Base-by-base conservation (phyloP, 176 grass and related monocot species). In the Bromus sterilis region DNA sequence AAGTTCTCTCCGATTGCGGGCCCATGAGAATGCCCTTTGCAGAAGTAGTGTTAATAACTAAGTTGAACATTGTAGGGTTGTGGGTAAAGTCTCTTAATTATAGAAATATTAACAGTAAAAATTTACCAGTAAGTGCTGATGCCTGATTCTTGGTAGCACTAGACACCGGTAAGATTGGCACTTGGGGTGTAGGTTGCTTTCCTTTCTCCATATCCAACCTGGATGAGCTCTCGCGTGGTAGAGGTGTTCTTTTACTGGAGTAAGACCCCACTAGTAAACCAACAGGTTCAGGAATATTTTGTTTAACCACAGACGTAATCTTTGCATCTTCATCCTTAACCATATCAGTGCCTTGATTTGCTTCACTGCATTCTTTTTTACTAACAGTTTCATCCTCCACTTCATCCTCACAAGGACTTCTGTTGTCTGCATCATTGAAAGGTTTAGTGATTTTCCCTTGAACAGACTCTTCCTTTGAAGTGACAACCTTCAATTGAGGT, bases 51-150 rank as follows among this genome's bases (percentile, higher is more conserved):
- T 26, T 80, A 76, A 11, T 70, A 70, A 60, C 53, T 32, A 90
- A 72, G 43, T 68, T 36, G 29, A 82, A 33, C 28, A 71, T 73
- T 56, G 23, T 58, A 55, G 43, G 26, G 70, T 73, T 82, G 14
- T 21, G 66, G 49, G 21, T 46, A 85, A 60, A 84, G 6, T 29
- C 35, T 65, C 13, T 23, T 9, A 71, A 60, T 76, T 78, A 32
- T 78, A 32, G 74, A 82, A 78, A 44, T 78, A 77, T 55, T 20
- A 78, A 86, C 11, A 66, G 32, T 33, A 70, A 84, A 84, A 23
- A 82, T 76, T 85, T 91, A 99, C 96, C 96, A 78, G 56, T 62
- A 85, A 39, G 25, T 75, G 74, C 37, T 53, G 37, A 77, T 82
- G 67, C 60, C 42, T 81, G 86, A 71, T 56, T 77, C 74, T 85